A percentile compares a stretch with the other conserved stretches of the same genome.
These are phyloP conservation scores for Zhuliangozyma blackwelliae DNA, from an alignment of 1,139 yeast species.

Conservation along the genomic window DNA sequence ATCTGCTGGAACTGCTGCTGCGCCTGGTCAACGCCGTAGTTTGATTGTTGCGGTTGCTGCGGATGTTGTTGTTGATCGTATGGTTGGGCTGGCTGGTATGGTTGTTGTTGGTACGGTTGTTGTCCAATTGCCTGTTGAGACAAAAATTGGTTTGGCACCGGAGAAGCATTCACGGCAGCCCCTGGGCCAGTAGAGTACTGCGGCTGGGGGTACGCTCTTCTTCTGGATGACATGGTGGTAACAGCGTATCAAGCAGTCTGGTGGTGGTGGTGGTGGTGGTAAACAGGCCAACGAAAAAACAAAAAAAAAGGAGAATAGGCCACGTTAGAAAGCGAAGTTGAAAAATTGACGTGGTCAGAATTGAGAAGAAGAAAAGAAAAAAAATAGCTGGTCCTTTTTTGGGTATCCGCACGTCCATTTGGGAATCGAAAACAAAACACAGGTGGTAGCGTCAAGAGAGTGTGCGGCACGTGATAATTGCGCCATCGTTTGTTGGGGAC, in stretches of 20 bases:
- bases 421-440: too few relatives aligned
- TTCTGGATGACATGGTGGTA: conserved; percentile 30
- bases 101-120: background rate
- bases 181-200: conserved; percentile 44
- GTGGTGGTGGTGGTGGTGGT: too few relatives aligned
- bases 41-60: conserved; percentile 2
- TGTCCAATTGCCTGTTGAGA: too few relatives aligned
- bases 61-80: conserved; percentile 5
- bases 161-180: conserved; percentile 3
- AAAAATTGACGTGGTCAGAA: background rate
- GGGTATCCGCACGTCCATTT: too few relatives aligned
- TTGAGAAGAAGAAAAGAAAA: too few relatives aligned
- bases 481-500: background rate
- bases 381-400: background rate
- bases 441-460: too few relatives aligned
- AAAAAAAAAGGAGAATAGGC: too few relatives aligned
- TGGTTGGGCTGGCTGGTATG: conserved; percentile 9
- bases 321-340: background rate
- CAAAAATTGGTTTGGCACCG: too few relatives aligned
- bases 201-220: conserved; percentile 66
- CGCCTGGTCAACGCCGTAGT: conserved; percentile 32
- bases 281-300: too few relatives aligned
- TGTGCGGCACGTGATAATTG: too few relatives aligned
- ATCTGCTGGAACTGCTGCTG: conserved; percentile 36
- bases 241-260: too few relatives aligned